Percentiles rank a stretch among this genome's conserved stretches.
These are phyloP conservation scores for Phytophthora fragariae DNA, from an alignment of 352 stramenopile species.

Conservation along the genomic window DNA sequence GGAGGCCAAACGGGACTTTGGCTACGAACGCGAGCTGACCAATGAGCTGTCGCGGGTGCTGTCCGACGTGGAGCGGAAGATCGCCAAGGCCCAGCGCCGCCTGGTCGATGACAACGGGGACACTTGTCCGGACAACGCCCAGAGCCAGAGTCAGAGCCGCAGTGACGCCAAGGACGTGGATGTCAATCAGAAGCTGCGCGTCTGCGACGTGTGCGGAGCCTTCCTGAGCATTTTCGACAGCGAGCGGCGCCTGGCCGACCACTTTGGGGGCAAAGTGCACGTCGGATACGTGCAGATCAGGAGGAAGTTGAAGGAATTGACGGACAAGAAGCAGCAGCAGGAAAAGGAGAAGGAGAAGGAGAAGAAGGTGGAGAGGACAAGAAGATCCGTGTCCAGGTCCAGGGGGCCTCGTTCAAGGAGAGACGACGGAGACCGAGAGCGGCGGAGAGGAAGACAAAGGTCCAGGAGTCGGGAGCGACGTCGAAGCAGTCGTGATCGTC, in stretches of 20 bases:
- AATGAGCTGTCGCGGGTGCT: constrained; percentile 69
- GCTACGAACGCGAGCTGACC: constrained; percentile 79
- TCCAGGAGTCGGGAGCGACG: constrained; percentile 32
- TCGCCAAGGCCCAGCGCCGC: constrained; percentile 69
- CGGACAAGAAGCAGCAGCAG: constrained; percentile 22
- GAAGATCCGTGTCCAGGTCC: neutral
- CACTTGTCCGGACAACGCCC: constrained; percentile 34
- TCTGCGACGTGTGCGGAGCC: constrained; percentile 92
- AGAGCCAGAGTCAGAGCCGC: constrained; percentile 43
- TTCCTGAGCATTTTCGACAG: constrained; percentile 94
- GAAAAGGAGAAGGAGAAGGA: constrained; percentile 6
- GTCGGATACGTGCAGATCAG: constrained; percentile 91
- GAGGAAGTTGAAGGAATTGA: constrained; percentile 83
- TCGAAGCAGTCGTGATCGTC: constrained; percentile 7
- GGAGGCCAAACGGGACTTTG: constrained; percentile 50
- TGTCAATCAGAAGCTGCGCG: constrained; percentile 81
- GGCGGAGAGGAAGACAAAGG: constrained; percentile 14
- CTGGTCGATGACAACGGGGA: constrained; percentile 65
- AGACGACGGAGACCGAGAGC: constrained; percentile 14
- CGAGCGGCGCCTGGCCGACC: constrained; percentile 87
- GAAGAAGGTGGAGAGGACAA: constrained; percentile 3
- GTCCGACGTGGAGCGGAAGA: constrained; percentile 87
- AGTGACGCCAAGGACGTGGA: constrained; percentile 22
- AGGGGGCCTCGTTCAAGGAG: constrained; percentile 6
- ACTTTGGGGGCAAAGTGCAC: constrained; percentile 93